Percentiles rank a stretch among this genome's conserved stretches.
Conservation (phyloP, 805 yeast genomes). For the Starmerella cellae region DNA sequence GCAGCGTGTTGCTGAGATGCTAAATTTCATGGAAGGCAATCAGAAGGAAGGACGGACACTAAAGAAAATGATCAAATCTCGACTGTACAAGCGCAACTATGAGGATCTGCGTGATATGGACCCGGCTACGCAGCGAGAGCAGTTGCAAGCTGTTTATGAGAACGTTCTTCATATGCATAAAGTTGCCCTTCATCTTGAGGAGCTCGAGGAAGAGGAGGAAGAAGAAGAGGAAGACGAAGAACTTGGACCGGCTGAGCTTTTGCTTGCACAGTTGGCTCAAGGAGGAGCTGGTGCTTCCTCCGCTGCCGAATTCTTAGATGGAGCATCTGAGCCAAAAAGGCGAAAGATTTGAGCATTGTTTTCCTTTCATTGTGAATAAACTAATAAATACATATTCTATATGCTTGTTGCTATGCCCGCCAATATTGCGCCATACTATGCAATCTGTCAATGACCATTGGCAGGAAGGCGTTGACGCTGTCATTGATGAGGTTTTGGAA, state of each 20-base stretch:
- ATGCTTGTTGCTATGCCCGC: conserved; percentile 59
- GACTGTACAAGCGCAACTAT: conserved; percentile 65
- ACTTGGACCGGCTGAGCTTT: conserved; percentile 1
- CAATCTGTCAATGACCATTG: conserved; percentile 86
- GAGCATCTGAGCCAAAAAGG: background rate
- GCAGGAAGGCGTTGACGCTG: conserved; percentile 83
- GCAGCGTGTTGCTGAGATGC: conserved; percentile 65
- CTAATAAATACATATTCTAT: background rate
- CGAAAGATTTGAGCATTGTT: background rate
- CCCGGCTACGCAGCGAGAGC: conserved; percentile 58
- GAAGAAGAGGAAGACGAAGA: conserved; percentile 7
- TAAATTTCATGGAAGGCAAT: conserved; percentile 33
- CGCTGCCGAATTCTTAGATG: background rate
- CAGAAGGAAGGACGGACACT: conserved; percentile 23
- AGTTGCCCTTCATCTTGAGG: conserved; percentile 9
- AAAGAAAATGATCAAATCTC: conserved; percentile 53
- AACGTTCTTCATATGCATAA: conserved; percentile 12
- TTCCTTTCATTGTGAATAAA: too few relatives aligned
- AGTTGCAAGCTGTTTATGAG: conserved; percentile 55
- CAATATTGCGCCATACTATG: conserved; percentile 96
- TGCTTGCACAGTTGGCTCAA: conserved; percentile 1
- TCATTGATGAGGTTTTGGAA: conserved; percentile 90
- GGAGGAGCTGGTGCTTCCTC: background rate
- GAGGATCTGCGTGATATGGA: conserved; percentile 66
- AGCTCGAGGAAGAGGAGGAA: conserved; percentile 4